These are phyloP conservation scores for Fonsecaea pedrosoi DNA, from an alignment of 2,329 filamentous ascomycete species.

Conservation along the genomic window DNA sequence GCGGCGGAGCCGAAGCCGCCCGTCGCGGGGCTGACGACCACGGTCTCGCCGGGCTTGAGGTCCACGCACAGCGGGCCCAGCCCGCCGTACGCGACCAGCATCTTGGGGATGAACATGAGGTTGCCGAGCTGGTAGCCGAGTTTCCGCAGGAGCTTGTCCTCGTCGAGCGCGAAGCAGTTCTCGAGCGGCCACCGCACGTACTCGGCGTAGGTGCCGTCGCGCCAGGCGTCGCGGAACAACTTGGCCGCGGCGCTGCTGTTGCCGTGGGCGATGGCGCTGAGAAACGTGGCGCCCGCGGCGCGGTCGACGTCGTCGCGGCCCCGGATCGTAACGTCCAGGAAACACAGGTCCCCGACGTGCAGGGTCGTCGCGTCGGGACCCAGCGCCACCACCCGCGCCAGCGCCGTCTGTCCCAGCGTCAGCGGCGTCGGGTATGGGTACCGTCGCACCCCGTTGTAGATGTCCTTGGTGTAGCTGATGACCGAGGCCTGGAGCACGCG, in stretches of 20 bases:
- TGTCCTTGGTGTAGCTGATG: slow-evolving; percentile 42
- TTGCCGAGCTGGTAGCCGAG: slow-evolving; percentile 53
- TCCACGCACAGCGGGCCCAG: slow-evolving; percentile 46
- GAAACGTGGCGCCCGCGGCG: slow-evolving; percentile 22
- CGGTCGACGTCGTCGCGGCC: slow-evolving; percentile 46
- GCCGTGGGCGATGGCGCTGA: slow-evolving; percentile 40
- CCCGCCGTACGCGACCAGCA: slow-evolving; percentile 54
- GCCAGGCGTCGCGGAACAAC: slow-evolving; percentile 48
- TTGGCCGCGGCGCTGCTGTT: slow-evolving; percentile 43
- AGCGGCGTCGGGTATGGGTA: slow-evolving; percentile 48
- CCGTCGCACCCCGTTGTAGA: slow-evolving; percentile 50
- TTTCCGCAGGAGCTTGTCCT: slow-evolving; percentile 36
- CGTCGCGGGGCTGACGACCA: slow-evolving; percentile 59
- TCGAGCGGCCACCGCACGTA: slow-evolving; percentile 49
- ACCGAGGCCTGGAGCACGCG: slow-evolving; percentile 46
- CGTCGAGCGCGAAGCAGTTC: slow-evolving; percentile 46
- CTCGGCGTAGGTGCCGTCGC: slow-evolving; percentile 48
- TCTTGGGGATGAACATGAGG: slow-evolving; percentile 46
- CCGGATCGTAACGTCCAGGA: slow-evolving; percentile 47
- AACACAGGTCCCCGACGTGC: slow-evolving; percentile 49
- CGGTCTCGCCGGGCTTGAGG: slow-evolving; percentile 54
- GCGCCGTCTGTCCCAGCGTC: slow-evolving; percentile 44
- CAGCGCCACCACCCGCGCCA: slow-evolving; percentile 48
- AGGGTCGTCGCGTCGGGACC: slow-evolving; percentile 50
- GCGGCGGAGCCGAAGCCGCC: slow-evolving; percentile 57